Percentiles rank a stretch among this genome's conserved stretches.
Evolutionary conservation across 805 yeast species (phyloP).

Genomic region (Yamadazyma phyllophila): DNA sequence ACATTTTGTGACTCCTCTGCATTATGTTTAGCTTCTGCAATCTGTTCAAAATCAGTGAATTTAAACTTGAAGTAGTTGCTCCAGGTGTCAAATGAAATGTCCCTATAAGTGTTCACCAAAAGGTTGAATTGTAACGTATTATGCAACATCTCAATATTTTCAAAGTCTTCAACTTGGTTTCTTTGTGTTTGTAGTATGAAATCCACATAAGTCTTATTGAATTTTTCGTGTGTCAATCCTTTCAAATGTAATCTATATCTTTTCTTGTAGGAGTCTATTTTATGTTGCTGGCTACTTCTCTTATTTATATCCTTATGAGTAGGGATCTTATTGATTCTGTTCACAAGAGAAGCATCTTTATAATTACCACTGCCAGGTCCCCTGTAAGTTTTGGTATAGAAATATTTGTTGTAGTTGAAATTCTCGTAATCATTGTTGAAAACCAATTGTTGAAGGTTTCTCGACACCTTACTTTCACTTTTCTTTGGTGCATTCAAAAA

Average conservation of each 20-base stretch:
- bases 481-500: conserved; percentile 12
- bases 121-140: conserved; percentile 40
- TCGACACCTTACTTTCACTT: conserved; percentile 23
- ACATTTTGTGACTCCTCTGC: not conserved
- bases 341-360: conserved; percentile 42
- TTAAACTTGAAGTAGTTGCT: conserved; percentile 37
- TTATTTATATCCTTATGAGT: not conserved
- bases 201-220: conserved; percentile 30
- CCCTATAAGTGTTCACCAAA: conserved; percentile 38
- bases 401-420: conserved; percentile 35
- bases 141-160: conserved; percentile 44
- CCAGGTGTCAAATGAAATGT: conserved; percentile 41
- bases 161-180: conserved; percentile 31
- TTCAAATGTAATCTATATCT: conserved; percentile 27
- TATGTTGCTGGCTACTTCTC: conserved; percentile 15
- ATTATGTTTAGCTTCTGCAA: conserved; percentile 12
- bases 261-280: conserved; percentile 13
- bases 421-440: conserved; percentile 36
- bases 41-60: conserved; percentile 38
- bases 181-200: conserved; percentile 28
- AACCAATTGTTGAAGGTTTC: conserved; percentile 34
- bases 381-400: conserved; percentile 38
- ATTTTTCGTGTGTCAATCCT: conserved; percentile 37
- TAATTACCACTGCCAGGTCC: conserved; percentile 48
- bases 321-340: conserved; percentile 36